phyloP scores from a whole-genome alignment of 2,329 filamentous ascomycete species.

The Colletotrichum lini region DNA sequence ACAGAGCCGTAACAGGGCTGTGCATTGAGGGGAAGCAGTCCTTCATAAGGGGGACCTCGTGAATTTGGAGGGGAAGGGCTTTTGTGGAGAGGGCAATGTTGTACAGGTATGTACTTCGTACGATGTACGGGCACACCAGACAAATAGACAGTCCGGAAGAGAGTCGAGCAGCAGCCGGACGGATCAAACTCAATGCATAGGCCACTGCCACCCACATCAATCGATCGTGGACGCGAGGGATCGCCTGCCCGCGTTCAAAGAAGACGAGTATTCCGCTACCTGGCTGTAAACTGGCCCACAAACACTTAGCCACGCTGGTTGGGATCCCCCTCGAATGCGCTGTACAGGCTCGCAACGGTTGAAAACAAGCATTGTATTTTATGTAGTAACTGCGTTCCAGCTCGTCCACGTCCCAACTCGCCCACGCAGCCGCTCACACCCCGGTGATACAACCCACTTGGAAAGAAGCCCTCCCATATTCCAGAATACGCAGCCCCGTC shows the following conservation, averaged over 20 bases:
- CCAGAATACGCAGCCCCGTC: no score
- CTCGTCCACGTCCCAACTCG: background rate
- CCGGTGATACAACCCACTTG: no score
- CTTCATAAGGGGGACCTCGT: conserved; percentile 2
- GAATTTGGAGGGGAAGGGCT: background rate
- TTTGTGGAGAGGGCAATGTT: conserved; percentile 4
- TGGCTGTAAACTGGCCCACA: background rate
- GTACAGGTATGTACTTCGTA: no score
- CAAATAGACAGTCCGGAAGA: background rate
- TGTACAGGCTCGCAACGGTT: background rate
- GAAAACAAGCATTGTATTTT: background rate
- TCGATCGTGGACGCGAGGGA: background rate
- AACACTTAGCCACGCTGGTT: background rate
- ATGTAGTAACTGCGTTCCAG: background rate
- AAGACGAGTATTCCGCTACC: background rate
- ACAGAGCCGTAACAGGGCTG: conserved; percentile 14
- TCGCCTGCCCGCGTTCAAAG: background rate
- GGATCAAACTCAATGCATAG: background rate
- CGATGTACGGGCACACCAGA: background rate
- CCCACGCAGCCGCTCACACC: background rate
- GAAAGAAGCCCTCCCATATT: no score
- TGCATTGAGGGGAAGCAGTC: conserved; percentile 23
- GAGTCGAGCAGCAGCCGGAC: background rate
- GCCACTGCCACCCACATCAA: background rate
- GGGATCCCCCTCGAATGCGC: background rate